phyloP scores from a whole-genome alignment of 2,329 filamentous ascomycete genomes.

The Catunica adiposa region DNA sequence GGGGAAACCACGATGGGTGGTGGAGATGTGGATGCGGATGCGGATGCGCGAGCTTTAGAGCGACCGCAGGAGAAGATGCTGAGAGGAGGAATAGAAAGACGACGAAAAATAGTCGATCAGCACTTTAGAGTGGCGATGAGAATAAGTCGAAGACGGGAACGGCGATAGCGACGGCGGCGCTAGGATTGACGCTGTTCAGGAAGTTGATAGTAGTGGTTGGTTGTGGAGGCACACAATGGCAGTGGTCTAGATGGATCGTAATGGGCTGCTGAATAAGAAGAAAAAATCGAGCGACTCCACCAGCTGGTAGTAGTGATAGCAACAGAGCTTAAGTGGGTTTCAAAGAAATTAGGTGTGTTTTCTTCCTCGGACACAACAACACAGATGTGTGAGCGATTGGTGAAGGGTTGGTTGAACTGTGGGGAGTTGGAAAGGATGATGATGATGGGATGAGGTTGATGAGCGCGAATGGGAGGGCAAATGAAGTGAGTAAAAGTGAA shows the following conservation, averaged over 20 bases:
- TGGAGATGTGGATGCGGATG: not conserved
- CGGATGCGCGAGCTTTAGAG: not conserved
- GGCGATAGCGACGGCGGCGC: not conserved
- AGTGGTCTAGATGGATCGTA: no score
- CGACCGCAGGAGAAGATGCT: not conserved
- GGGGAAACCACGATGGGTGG: not conserved
- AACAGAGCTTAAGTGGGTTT: no score
- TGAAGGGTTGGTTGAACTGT: not conserved
- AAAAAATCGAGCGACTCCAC: no score
- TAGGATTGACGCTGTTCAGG: not conserved
- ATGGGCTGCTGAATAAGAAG: no score
- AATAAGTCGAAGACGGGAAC: not conserved
- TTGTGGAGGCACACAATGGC: no score
- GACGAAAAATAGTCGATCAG: not conserved
- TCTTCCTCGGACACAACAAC: no score
- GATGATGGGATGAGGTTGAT: not conserved
- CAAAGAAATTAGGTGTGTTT: no score
- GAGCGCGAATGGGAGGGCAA: not conserved
- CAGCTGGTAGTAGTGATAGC: no score
- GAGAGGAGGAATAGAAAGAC: not conserved
- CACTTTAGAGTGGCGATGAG: not conserved
- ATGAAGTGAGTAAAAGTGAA: conserved; percentile 1
- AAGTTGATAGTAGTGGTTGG: not conserved
- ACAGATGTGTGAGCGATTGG: not conserved
- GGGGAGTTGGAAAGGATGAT: not conserved